phyloP scores from a whole-genome alignment of 495 filamentous ascomycete species.

The Penicillium paxilli region DNA sequence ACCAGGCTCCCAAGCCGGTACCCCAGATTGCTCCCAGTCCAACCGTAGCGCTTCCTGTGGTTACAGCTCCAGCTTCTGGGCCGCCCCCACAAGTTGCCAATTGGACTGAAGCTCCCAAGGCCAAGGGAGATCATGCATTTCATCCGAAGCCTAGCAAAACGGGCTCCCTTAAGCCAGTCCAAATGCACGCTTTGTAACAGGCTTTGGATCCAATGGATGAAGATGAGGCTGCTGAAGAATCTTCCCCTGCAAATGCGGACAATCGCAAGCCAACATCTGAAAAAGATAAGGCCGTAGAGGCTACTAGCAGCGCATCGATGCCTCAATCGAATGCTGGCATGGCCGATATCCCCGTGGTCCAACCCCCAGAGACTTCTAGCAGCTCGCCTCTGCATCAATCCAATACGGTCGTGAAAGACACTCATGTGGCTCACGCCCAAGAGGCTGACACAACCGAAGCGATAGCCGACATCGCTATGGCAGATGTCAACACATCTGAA shows the following conservation, averaged over 20 bases:
- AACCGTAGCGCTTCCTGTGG: background rate
- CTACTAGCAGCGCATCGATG: background rate
- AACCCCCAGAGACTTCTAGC: background rate
- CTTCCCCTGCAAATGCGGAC: background rate
- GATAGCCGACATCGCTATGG: background rate
- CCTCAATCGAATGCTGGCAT: background rate
- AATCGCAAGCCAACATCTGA: background rate
- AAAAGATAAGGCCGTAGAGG: background rate
- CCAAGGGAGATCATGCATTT: too few relatives aligned
- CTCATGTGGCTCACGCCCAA: too few relatives aligned
- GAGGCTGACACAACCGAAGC: too few relatives aligned
- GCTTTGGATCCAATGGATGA: background rate
- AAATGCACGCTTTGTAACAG: background rate
- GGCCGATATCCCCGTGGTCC: background rate
- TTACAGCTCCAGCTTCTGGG: background rate
- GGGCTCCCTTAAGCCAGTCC: background rate
- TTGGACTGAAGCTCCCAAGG: too few relatives aligned
- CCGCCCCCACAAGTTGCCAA: too few relatives aligned
- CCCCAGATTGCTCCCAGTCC: background rate
- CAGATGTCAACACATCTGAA: background rate
- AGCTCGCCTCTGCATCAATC: too few relatives aligned
- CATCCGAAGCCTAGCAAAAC: too few relatives aligned
- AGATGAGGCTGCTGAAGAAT: background rate
- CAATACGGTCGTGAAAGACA: too few relatives aligned
- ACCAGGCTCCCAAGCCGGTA: background rate